These are phyloP conservation scores for Stylonectria norvegica DNA, from an alignment of 2,329 filamentous ascomycete species.

Conservation along the genomic window DNA sequence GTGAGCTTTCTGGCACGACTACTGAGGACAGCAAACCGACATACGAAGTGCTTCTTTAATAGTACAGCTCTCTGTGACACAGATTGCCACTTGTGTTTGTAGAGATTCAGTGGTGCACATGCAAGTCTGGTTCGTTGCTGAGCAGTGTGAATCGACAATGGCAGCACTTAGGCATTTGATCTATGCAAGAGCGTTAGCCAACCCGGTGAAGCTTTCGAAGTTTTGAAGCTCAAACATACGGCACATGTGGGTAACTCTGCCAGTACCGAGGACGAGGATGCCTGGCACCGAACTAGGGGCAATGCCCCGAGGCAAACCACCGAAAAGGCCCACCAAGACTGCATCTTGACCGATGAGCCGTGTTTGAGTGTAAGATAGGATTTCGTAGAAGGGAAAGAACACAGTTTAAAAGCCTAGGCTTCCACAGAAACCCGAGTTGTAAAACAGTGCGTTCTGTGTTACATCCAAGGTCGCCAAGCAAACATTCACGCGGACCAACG, in stretches of 20 bases:
- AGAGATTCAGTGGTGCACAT: conserved; percentile 30
- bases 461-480: too few relatives aligned
- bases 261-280: conserved; percentile 8
- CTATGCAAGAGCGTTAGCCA: conserved; percentile 13
- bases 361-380: too few relatives aligned
- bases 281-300: conserved; percentile 5
- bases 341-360: too few relatives aligned
- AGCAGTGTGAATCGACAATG: conserved; percentile 26
- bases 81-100: conserved; percentile 23
- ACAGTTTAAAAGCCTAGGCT: too few relatives aligned
- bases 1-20: too few relatives aligned
- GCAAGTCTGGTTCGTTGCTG: conserved; percentile 27
- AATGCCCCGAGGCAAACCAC: conserved; percentile 9
- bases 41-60: conserved; percentile 32
- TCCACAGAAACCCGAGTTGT: too few relatives aligned
- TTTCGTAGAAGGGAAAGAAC: too few relatives aligned
- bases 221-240: conserved; percentile 18
- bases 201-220: background rate
- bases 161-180: conserved; percentile 24
- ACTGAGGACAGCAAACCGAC: conserved; percentile 1
- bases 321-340: conserved; percentile 2
- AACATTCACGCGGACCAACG: too few relatives aligned
- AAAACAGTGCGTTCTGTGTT: too few relatives aligned
- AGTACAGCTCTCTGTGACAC: conserved; percentile 28
- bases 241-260: conserved; percentile 30